phyloP scores from a whole-genome alignment of 2,329 filamentous ascomycete species.

The Metarhizium humberi region DNA sequence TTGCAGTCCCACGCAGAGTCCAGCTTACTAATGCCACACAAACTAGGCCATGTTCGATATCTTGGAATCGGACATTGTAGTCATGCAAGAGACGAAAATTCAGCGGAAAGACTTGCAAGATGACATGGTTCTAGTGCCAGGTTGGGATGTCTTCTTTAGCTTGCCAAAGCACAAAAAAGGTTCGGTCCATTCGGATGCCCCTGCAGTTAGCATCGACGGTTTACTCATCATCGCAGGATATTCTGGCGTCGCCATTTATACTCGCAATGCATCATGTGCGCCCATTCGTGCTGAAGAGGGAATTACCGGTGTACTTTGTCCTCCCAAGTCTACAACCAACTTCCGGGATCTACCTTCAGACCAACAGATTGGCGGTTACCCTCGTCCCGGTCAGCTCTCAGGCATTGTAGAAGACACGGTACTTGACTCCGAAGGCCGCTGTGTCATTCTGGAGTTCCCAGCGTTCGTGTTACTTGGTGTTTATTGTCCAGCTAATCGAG shows the following conservation, averaged over 20 bases:
- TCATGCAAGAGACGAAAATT: constrained; percentile 96
- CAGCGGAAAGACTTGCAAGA: constrained; percentile 85
- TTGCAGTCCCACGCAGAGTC: background rate
- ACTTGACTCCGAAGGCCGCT: constrained; percentile 86
- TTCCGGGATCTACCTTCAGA: constrained; percentile 68
- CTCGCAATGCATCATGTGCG: constrained; percentile 72
- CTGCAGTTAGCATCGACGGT: background rate
- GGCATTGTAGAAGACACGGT: constrained; percentile 55
- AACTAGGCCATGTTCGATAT: constrained; percentile 82
- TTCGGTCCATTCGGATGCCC: constrained; percentile 20
- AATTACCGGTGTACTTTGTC: constrained; percentile 70
- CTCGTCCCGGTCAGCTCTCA: constrained; percentile 56
- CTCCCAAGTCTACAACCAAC: constrained; percentile 58
- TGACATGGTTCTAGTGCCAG: constrained; percentile 90
- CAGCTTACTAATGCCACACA: background rate
- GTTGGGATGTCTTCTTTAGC: constrained; percentile 96
- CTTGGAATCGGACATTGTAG: constrained; percentile 82
- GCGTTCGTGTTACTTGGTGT: constrained; percentile 90
- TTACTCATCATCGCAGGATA: constrained; percentile 53
- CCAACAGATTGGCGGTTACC: constrained; percentile 84
- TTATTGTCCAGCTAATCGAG: constrained; percentile 84
- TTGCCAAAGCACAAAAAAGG: constrained; percentile 91
- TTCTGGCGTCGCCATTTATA: constrained; percentile 92
- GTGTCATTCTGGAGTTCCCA: constrained; percentile 84
- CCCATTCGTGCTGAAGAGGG: constrained; percentile 91